Evolutionary conservation across 495 filamentous ascomycete species (phyloP).

Genomic region (Pseudoneurospora amorphoporcata): DNA sequence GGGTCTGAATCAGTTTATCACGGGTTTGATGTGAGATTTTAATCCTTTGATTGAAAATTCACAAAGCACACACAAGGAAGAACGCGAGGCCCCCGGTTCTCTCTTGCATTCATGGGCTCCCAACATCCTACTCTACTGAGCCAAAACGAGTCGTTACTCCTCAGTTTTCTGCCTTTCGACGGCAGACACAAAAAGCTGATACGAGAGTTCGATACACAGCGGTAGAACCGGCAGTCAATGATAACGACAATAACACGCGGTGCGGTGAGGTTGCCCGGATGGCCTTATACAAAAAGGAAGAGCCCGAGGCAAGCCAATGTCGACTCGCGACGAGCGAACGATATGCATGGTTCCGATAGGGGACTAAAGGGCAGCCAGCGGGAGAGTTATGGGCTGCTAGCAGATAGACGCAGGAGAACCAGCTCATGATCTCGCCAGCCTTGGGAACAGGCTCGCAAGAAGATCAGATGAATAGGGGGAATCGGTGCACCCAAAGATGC

Average conservation of each 20-base stretch:
- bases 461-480: background rate
- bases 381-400: background rate
- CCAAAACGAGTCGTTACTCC: background rate
- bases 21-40: conserved; percentile 36
- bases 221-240: background rate
- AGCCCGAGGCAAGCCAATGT: background rate
- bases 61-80: background rate
- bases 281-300: too few relatives aligned
- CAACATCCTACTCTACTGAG: background rate
- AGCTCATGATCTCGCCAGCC: background rate
- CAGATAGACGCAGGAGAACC: background rate
- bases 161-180: background rate
- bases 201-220: background rate
- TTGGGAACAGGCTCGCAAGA: background rate
- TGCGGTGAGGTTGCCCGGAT: background rate
- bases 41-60: background rate
- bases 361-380: background rate
- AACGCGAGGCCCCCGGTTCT: background rate
- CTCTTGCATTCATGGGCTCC: background rate
- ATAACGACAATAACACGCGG: background rate
- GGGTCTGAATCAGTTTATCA: conserved; percentile 76
- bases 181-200: background rate
- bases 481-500: background rate
- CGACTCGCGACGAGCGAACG: background rate
- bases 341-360: background rate